Conservation (phyloP, 208 protist genomes). For the Herpetomonas samuelpessoai region DNA sequence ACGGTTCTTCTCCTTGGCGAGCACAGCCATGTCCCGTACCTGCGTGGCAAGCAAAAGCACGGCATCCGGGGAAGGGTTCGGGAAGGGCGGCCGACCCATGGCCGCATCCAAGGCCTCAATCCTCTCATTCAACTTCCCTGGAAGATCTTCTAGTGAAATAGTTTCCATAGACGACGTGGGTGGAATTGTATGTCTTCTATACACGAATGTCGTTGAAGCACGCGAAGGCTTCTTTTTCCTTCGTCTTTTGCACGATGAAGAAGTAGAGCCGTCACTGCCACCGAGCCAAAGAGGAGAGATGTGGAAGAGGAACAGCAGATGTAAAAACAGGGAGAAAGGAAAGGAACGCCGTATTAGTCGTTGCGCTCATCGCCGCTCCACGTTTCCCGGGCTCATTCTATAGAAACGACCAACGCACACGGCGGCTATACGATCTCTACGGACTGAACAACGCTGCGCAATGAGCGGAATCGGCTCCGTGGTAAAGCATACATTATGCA, state of each 20-base stretch:
- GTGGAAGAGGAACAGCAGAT: too few relatives aligned
- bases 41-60: conserved; percentile 20
- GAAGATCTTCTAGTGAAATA: not conserved
- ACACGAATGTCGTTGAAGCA: not conserved
- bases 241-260: too few relatives aligned
- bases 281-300: too few relatives aligned
- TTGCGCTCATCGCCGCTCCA: conserved; percentile 3
- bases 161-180: not conserved
- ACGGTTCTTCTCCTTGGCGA: conserved; percentile 15
- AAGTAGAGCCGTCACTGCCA: too few relatives aligned
- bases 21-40: conserved; percentile 13
- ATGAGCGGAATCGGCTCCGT: too few relatives aligned
- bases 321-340: conserved; percentile 8
- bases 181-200: not conserved
- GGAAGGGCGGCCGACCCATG: conserved; percentile 66
- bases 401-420: too few relatives aligned
- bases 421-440: too few relatives aligned
- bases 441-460: too few relatives aligned
- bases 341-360: not conserved
- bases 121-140: not conserved
- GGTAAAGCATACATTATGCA: too few relatives aligned
- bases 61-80: conserved; percentile 16
- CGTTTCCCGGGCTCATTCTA: too few relatives aligned
- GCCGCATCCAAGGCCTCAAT: conserved; percentile 41
- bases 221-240: too few relatives aligned